Evolutionary conservation across 148 eudicot genomes (phyloP).

Genomic region (Salicornia ramosissima): DNA sequence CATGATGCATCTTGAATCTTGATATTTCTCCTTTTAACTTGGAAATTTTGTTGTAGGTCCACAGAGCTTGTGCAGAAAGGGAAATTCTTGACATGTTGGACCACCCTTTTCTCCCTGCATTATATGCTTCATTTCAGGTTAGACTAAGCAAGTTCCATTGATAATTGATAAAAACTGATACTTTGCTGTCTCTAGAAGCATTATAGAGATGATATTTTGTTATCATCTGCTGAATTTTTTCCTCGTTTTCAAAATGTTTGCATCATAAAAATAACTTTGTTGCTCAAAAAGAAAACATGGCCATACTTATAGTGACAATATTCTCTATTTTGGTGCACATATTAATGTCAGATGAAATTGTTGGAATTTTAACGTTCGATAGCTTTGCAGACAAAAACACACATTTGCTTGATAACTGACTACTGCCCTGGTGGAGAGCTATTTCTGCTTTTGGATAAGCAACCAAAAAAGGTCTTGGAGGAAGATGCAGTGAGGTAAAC

Average conservation of each 20-base stretch:
- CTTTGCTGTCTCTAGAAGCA: neutral
- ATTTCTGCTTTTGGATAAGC: conserved; percentile 76
- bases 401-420: conserved; percentile 90
- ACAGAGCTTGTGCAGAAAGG: conserved; percentile 98
- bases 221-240: no score
- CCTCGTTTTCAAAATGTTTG: no score
- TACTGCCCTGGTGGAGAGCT: conserved; percentile 96
- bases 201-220: no score
- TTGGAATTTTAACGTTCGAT: conserved; percentile 9
- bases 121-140: conserved; percentile 99
- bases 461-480: conserved; percentile 77
- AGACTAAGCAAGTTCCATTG: conserved; percentile 11
- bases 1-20: no score
- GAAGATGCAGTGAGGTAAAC: conserved; percentile 89
- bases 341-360: neutral
- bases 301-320: neutral
- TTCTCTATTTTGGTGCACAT: neutral
- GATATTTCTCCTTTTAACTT: neutral
- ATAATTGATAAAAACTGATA: neutral
- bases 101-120: conserved; percentile 97
- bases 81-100: conserved; percentile 88
- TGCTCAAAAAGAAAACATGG: neutral
- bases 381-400: conserved; percentile 76
- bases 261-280: no score
- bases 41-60: conserved; percentile 53